Evolutionary conservation across 2,329 filamentous ascomycete genomes (phyloP).

Genomic region (Geoglossum cookeanum): DNA sequence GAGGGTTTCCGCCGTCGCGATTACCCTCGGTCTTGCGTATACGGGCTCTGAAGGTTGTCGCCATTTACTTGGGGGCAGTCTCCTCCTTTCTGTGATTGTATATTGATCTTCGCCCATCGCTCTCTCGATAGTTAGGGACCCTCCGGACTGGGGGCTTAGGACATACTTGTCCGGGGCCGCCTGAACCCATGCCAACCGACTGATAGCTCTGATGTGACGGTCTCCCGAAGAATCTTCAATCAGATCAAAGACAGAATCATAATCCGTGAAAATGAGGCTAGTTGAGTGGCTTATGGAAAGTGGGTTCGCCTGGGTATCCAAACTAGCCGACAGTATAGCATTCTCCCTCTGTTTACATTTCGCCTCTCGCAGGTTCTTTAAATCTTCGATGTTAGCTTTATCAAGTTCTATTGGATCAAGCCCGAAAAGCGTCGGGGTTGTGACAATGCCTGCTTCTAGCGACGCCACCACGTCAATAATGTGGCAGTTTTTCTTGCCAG

Average conservation of each 20-base stretch:
- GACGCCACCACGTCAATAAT: constrained; percentile 91
- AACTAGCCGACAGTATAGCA: neutral
- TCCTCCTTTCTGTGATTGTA: constrained; percentile 23
- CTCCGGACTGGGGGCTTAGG: constrained; percentile 40
- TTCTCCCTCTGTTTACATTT: neutral
- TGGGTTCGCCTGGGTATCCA: neutral
- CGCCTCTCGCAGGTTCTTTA: constrained; percentile 29
- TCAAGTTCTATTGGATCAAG: constrained; percentile 65
- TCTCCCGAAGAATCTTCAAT: constrained; percentile 68
- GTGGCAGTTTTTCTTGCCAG: constrained; percentile 74
- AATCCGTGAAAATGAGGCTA: constrained; percentile 62
- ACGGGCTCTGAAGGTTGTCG: constrained; percentile 12
- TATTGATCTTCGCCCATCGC: constrained; percentile 14
- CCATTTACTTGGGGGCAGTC: constrained; percentile 15
- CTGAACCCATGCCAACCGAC: constrained; percentile 65
- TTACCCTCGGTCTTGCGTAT: constrained; percentile 34
- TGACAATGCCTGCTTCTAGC: constrained; percentile 66
- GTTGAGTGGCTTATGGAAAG: neutral
- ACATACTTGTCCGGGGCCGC: constrained; percentile 52
- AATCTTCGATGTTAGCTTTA: constrained; percentile 40
- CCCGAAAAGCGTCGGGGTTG: constrained; percentile 81
- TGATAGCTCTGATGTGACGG: constrained; percentile 56
- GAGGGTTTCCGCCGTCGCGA: constrained; percentile 48
- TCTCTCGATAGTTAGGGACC: constrained; percentile 36
- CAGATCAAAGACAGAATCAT: constrained; percentile 79